A percentile compares a stretch with the other conserved stretches of the same genome.
Evolutionary conservation across 2,329 filamentous ascomycete genomes (phyloP).

Genomic region (Alternaria sp.): DNA sequence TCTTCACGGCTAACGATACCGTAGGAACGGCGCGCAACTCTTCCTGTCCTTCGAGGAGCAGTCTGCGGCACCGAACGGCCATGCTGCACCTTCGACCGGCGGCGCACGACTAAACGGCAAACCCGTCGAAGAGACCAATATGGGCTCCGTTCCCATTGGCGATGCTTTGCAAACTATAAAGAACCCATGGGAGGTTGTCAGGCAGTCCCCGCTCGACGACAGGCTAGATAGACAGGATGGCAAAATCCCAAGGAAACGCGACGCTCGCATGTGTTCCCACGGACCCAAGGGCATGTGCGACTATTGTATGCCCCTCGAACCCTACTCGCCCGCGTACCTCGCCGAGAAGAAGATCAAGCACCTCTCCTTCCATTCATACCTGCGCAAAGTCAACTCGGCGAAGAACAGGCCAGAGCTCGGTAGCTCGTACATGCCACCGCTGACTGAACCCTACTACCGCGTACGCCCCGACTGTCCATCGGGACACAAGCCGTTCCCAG

Average conservation of each 20-base stretch:
- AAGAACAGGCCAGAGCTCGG: constrained; percentile 96
- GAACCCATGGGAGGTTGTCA: constrained; percentile 92
- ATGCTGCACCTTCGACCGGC: constrained; percentile 39
- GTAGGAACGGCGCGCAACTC: constrained; percentile 86
- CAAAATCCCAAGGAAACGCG: constrained; percentile 79
- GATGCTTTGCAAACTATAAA: constrained; percentile 69
- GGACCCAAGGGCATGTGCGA: constrained; percentile 99
- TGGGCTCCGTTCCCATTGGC: constrained; percentile 65
- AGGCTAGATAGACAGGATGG: constrained; percentile 84
- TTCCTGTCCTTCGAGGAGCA: constrained; percentile 80
- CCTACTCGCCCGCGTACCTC: constrained; percentile 87
- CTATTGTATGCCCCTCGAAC: constrained; percentile 96
- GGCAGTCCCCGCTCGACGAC: constrained; percentile 87
- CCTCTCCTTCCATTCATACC: constrained; percentile 90
- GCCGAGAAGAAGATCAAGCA: constrained; percentile 99
- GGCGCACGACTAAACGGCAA: constrained; percentile 79
- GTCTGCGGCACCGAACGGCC: constrained; percentile 58
- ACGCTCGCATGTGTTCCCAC: constrained; percentile 90
- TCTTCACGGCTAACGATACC: constrained; percentile 22
- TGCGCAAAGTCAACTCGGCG: constrained; percentile 92
- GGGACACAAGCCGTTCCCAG: constrained; percentile 90
- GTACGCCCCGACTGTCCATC: constrained; percentile 89
- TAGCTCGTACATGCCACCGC: constrained; percentile 92
- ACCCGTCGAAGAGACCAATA: constrained; percentile 72
- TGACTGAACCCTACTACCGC: constrained; percentile 90